Evolutionary conservation across 2,329 filamentous ascomycete genomes (phyloP), one percentile per base, ranked within the genome.

Genomic region (Phialocephala sp.): DNA sequence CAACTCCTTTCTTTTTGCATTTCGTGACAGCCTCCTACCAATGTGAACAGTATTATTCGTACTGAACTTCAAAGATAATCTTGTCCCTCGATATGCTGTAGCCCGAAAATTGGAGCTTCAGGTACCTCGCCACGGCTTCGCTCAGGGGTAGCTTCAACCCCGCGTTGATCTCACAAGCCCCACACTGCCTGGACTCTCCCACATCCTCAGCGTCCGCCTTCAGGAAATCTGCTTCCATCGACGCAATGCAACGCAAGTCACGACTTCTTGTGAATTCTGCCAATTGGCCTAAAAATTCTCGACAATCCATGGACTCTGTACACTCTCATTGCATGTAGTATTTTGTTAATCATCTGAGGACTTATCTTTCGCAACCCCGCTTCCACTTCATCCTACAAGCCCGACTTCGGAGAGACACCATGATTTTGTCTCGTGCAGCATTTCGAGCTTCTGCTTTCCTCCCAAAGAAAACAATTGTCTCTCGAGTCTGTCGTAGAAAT

Each of bases 171-270:
- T 35, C 27, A n/a, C 22, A 36, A 66, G 64, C 60, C 64, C 64
- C 64, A 66, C 64, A 62, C 60, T 56, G 36, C 60, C 39, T 47
- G 22, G 57, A 37, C 37, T 43, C 22, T 50, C 50, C 22, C 60
- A 37, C 18, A 32, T 14, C 39, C 5, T n/a, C 18, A 47, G 39
- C 14, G 6, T 32, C 22, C 22, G n/a, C 24, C 27, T 32, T 32
- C 27, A 32, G 27, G 4, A 54, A 18, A 54, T 14, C 24, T 35
- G 22, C 45, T 22, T n/a, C 45, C 11, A 22, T 54, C 22, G 50
- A 54, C 50, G 22, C 50, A 18, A 54, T 54, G 50, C 50, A 54
- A n/a, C 4, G 50, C 50, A 54, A 54, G 50, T 54, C 50, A 32
- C 50, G 24, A 54, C 14, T 18, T 18, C 8, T 6, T 32, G 11